Base-by-base conservation (phyloP, 306 rosid species). In the Carpinus viminea region DNA sequence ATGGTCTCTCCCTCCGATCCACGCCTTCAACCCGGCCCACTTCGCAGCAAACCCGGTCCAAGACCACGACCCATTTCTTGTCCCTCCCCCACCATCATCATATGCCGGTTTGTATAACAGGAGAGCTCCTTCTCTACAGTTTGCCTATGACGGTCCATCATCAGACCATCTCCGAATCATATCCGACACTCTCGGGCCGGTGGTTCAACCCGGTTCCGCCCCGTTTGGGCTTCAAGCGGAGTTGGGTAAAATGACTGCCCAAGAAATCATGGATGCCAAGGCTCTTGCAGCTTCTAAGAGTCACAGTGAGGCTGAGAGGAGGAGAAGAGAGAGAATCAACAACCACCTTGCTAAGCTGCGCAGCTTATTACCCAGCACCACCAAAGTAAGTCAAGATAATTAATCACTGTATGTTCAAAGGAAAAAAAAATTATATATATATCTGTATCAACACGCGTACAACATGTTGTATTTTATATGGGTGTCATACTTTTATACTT, bases 301-400 rank as follows among this genome's bases (percentile, higher is more conserved):
- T 60, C 98, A 93, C 77, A 93, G 97, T 68, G 98, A 93, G 51
- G 98, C 98, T 55, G 98, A 93, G 77, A 82, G 98, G 76, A 87
- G 97, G 76, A 91, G 98, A 72, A 87, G 98, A 83, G 98, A 93
- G 85, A 87, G 98, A 83, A 93, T 93, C 92, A 93, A 93, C 53
- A 93, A 93, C 80, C 98, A 93, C 60, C 96, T 93, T 60, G 97
- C 98, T 21, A 93, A 91, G 79, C 79, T 93, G 48, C 90, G 98
- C 10, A 93, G 97, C 88, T 83, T 93, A 72, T 85, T 93, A 71
- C 98, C 98, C 41, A 93, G 86, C 84, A 91, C 95, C 68, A 91
- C 98, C 73, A 93, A 93, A 86, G 98, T 93, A 91, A 90, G 95
- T 85, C 10, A 16, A 45, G 24, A 47, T 55, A 43, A 53, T 36